Evolutionary conservation across 2,329 filamentous ascomycete genomes (phyloP), one percentile per base, ranked within the genome.

Genomic region (Scolecobasidium constrictum): DNA sequence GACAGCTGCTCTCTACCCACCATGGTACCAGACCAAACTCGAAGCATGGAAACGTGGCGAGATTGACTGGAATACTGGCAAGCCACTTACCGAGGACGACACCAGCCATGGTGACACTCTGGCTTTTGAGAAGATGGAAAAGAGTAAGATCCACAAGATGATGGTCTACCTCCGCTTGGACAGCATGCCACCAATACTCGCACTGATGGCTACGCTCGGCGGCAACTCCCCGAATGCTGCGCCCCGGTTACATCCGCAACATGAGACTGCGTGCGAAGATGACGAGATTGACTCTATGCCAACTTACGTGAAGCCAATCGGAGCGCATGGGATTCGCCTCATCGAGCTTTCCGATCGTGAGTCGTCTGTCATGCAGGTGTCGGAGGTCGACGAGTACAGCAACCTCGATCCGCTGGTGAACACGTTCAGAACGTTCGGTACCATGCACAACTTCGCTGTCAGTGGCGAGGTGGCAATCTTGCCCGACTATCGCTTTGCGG

Each of bases 361-460:
- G 34, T 95, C 90, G 1, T 88, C 87, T 15, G 90, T 95, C 52
- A 96, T 96, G 90, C 82, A 86, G 52, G 86, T 94, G 9, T 81
- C 86, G 0, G 86, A 93, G 55, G 72, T 81, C 3, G 82, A 87
- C 31, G 85, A 92, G 38, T 75, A 62, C 60, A 66, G 54, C 53
- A 69, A 51, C 50, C 59, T 50, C 53, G 90, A 96, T 53, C 86
- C 90, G 0, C 81, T 96, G 3, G 78, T 95, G 43, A 94, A 94
- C 56, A 84, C 86, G 0, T 95, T 95, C 71, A 78, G 84, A 38
- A 86, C 86, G 0, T 88, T 95, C 52, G 86, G 86, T 1, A 82
- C 83, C 48, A 75, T 94, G 33, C 79, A 92, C 56, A 85, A 88
- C 48, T 72, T 95, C 1, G 78, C 86, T 1, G 81, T 90, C 13